Base-by-base conservation (phyloP, 1,284 basidiomycete genomes). In the Pseudozyma pruni region DNA sequence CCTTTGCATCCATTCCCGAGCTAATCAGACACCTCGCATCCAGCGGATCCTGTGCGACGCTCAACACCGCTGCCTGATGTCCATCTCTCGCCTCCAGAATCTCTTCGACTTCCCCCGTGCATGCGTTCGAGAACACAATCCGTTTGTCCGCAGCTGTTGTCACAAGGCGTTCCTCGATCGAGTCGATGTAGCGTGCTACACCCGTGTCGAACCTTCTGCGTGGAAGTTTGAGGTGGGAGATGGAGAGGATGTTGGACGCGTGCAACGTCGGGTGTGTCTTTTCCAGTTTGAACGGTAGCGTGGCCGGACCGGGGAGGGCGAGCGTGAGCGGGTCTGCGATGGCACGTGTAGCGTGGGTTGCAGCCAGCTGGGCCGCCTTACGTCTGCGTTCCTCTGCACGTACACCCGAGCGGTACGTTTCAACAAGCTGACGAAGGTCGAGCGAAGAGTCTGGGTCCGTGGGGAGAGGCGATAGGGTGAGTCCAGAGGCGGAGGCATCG, bases 1-100 rank as follows among this genome's bases (percentile, higher is more conserved):
- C 70, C 8, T 42, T 72, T 11, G 64, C 76, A 23, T 81, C 79
- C 76, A 80, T 80, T 0, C 78, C 75, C 2, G 68, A 67, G 25
- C 68, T 76, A 32, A 79, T 43, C 19, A 76, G 42, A 32, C 74
- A 78, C 22, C 72, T 35, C 8, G 66, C 38, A 39, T 73, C 49
- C 16, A 23, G 11, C 2, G 79, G 67, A 32, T 78, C 70, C 35
- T 80, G 78, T 0, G 67, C 74, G 5, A 74, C 44, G 38, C 59
- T 43, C 16, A 81, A 49, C 9, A 80, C 74, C 3, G 79, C 79
- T 4, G 77, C 76, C 14, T 62, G 59, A 33, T 81, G 78, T 2
- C 63, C 76, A 7, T 43, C 47, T 14, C 39, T 49, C 2, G 23
- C 40, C 31, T 81, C 74, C 7, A 81, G 53, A 10, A 66, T 55